Base-by-base conservation (phyloP, 2,329 filamentous ascomycete species). In the Nannizzia gypsea region DNA sequence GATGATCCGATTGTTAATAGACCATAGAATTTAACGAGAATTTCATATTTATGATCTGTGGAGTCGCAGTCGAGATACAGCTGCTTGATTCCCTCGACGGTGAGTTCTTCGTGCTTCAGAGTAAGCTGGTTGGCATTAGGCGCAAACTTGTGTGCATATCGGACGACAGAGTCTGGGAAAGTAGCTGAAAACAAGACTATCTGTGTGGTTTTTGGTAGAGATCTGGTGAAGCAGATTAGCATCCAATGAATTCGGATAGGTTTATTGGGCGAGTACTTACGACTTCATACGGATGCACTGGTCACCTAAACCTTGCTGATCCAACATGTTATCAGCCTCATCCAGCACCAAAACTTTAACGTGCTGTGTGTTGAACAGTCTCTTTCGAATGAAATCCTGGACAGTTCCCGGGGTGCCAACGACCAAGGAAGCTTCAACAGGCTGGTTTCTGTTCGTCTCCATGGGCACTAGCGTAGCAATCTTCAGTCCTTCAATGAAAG, bases 271-370 rank as follows among this genome's bases (percentile, higher is more conserved):
- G 31, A 13, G 31, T n/a, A 76, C 84, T 68, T 75, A 93, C 89
- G 76, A 75, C 78, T 95, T 96, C 67, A 96, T 89, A 66, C 91
- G 85, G 67, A 90, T 83, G 74, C 92, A 97, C 76, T 99, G 93
- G 61, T 97, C 93, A 58, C 93, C 93, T 59, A 99, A 80, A 57
- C 93, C 92, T 75, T 96, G 90, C 74, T 92, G 87, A 70, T 97
- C 93, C 62, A 99, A 78, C 93, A 99, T 99, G 77, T 96, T 97
- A 77, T 99, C 93, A 60, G 93, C 93, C 77, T 99, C 93, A 69
- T 99, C 93, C 58, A 99, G 81, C 60, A 96, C 92, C 63, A 99
- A 81, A 6, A 95, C 82, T 72, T 85, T 89, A 66, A 99, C 79
- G 61, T 84, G 76, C 17, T 81, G 83, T 0, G 84, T 74, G 66